phyloP scores from a whole-genome alignment of 208 protist species.

The Leishmania amazonensis region DNA sequence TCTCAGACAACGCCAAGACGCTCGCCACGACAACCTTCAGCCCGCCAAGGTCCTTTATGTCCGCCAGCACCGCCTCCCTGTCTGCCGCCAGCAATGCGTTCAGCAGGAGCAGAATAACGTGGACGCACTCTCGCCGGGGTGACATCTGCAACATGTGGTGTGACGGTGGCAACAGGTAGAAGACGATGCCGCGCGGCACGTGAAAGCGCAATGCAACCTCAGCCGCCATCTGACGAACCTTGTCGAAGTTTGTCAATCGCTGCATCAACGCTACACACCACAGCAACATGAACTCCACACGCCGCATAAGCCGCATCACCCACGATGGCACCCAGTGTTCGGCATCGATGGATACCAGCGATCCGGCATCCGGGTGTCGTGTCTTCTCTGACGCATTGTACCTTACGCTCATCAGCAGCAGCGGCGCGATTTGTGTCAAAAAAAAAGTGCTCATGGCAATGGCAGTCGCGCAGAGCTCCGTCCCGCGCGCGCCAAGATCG shows the following conservation, averaged over 20 bases:
- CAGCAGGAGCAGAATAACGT: constrained; percentile 38
- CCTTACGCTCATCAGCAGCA: constrained; percentile 27
- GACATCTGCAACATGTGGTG: constrained; percentile 7
- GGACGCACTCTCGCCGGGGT: constrained; percentile 37
- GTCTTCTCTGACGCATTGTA: constrained; percentile 16
- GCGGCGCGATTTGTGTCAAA: constrained; percentile 24
- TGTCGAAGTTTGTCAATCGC: constrained; percentile 30
- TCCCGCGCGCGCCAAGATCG: constrained; percentile 33
- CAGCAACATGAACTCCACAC: constrained; percentile 44
- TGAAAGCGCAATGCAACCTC: constrained; percentile 30
- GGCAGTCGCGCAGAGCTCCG: constrained; percentile 22
- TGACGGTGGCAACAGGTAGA: constrained; percentile 20
- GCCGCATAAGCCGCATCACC: constrained; percentile 36
- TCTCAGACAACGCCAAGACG: constrained; percentile 41
- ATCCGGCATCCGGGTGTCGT: constrained; percentile 12
- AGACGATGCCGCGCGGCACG: constrained; percentile 21
- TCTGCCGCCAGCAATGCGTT: constrained; percentile 28
- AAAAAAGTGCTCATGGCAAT: constrained; percentile 35
- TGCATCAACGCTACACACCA: constrained; percentile 48
- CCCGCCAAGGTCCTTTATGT: constrained; percentile 41
- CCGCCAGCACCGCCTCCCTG: constrained; percentile 14
- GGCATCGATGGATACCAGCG: constrained; percentile 9
- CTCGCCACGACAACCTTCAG: constrained; percentile 45
- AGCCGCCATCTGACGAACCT: constrained; percentile 13
- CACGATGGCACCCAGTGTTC: constrained; percentile 26